Percentiles rank a stretch among this genome's conserved stretches.
These are phyloP conservation scores for Hysterangium stoloniferum DNA, from an alignment of 768 basidiomycete genomes.

Conservation along the genomic window DNA sequence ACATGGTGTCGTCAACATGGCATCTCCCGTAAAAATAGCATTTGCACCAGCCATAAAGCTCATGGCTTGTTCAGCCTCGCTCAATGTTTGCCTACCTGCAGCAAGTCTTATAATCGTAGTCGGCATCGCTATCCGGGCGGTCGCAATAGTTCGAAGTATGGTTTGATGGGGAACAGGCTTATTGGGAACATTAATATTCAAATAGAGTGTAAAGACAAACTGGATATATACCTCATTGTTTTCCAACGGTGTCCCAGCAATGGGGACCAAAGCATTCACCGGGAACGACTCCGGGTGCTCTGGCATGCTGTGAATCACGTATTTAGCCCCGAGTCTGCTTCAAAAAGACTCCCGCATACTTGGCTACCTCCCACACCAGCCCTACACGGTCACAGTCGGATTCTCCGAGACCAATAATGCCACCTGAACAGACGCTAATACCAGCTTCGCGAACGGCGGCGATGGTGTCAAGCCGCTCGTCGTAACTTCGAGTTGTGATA, in stretches of 20 bases:
- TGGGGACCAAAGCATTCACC: constrained; percentile 94
- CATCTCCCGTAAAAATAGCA: constrained; percentile 96
- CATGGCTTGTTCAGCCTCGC: constrained; percentile 92
- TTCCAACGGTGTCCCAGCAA: constrained; percentile 89
- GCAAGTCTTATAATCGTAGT: constrained; percentile 91
- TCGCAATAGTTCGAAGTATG: constrained; percentile 89
- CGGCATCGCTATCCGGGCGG: constrained; percentile 87
- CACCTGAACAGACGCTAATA: constrained; percentile 95
- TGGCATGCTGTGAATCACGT: constrained; percentile 68
- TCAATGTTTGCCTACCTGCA: constrained; percentile 83
- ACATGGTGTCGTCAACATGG: constrained; percentile 97
- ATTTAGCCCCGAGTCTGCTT: constrained; percentile 5
- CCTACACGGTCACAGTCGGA: constrained; percentile 84
- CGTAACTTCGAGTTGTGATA: constrained; percentile 90
- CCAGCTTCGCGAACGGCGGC: constrained; percentile 87
- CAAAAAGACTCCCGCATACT: constrained; percentile 41
- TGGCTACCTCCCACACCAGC: constrained; percentile 88
- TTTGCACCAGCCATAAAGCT: constrained; percentile 99
- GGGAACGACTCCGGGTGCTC: constrained; percentile 99
- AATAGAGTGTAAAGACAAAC: background rate
- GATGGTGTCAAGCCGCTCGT: constrained; percentile 88
- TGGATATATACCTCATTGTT: constrained; percentile 61
- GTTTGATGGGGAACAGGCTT: constrained; percentile 78
- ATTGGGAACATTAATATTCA: background rate
- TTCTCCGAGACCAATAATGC: constrained; percentile 92